Percentiles rank a stretch among this genome's conserved stretches.
Evolutionary conservation across 2,329 filamentous ascomycete genomes (phyloP).

Genomic region (Hymenoscyphus infarciens): DNA sequence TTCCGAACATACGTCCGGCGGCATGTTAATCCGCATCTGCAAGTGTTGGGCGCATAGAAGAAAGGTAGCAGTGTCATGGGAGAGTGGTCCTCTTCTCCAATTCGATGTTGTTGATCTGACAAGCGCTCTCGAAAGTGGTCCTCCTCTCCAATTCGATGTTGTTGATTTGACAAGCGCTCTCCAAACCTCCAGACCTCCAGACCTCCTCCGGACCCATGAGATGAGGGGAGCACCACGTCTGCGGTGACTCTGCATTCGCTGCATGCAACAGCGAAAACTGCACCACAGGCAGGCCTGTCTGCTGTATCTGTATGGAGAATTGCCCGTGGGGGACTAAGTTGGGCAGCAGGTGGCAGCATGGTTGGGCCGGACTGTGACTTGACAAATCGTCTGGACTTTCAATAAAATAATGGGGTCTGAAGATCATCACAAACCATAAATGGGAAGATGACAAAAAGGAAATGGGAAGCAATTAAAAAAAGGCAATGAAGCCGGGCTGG

Average conservation of each 20-base stretch:
- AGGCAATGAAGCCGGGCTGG: too few species aligned
- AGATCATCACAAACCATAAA: neutral
- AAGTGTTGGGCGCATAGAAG: slow-evolving; percentile 7
- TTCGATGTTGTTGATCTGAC: slow-evolving; percentile 2
- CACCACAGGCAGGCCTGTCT: neutral
- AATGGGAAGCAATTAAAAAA: neutral
- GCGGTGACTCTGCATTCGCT: neutral
- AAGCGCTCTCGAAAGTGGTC: neutral
- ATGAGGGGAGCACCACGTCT: slow-evolving; percentile 2
- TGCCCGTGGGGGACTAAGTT: neutral
- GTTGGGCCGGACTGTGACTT: neutral
- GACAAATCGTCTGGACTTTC: neutral
- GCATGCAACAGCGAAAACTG: neutral
- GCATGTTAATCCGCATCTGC: slow-evolving; percentile 10
- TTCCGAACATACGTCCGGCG: neutral
- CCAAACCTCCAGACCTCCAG: too few species aligned
- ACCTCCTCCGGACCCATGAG: too few species aligned
- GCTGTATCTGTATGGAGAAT: neutral
- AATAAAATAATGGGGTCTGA: neutral
- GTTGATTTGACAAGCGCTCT: neutral
- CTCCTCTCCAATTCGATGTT: slow-evolving; percentile 5
- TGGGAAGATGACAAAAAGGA: neutral
- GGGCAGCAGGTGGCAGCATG: neutral
- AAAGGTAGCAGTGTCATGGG: neutral
- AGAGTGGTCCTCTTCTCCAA: neutral